Conservation (phyloP, 768 basidiomycete genomes). For the Asterophora lycoperdoides region DNA sequence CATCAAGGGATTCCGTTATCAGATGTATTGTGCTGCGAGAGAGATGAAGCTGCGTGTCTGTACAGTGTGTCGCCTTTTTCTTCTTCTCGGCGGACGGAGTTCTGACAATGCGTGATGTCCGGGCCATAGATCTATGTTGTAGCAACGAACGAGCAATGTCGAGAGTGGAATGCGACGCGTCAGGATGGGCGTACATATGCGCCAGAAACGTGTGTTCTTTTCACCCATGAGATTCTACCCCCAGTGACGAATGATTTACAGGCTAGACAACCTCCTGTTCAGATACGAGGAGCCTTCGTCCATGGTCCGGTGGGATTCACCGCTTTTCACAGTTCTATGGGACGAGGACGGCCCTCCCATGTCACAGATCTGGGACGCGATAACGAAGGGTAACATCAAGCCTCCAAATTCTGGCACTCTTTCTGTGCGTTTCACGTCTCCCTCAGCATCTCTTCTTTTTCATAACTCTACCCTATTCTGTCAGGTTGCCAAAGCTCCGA, state of each 20-base stretch:
- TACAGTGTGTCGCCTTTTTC: constrained; percentile 55
- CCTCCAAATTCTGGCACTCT: constrained; percentile 85
- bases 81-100: too few relatives aligned
- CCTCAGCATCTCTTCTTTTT: neutral
- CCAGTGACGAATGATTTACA: constrained; percentile 23
- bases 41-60: constrained; percentile 82
- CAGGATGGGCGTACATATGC: constrained; percentile 49
- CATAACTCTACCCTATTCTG: neutral
- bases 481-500: constrained; percentile 78
- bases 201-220: constrained; percentile 62
- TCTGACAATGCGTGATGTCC: neutral
- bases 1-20: constrained; percentile 98
- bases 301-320: constrained; percentile 99
- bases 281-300: constrained; percentile 96
- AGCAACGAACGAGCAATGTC: constrained; percentile 70
- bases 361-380: constrained; percentile 73
- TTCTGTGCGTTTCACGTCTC: constrained; percentile 40
- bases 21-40: constrained; percentile 93
- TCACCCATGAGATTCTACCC: neutral
- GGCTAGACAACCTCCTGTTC: constrained; percentile 81
- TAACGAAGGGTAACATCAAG: constrained; percentile 76
- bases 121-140: constrained; percentile 66
- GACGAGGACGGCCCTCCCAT: constrained; percentile 62
- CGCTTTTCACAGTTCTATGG: constrained; percentile 82
- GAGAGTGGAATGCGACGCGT: constrained; percentile 65